Percentiles rank a stretch among this genome's conserved stretches.
Evolutionary conservation across 192 early-diverging fungal genomes (phyloP).

Genomic region (Podila clonocystis): DNA sequence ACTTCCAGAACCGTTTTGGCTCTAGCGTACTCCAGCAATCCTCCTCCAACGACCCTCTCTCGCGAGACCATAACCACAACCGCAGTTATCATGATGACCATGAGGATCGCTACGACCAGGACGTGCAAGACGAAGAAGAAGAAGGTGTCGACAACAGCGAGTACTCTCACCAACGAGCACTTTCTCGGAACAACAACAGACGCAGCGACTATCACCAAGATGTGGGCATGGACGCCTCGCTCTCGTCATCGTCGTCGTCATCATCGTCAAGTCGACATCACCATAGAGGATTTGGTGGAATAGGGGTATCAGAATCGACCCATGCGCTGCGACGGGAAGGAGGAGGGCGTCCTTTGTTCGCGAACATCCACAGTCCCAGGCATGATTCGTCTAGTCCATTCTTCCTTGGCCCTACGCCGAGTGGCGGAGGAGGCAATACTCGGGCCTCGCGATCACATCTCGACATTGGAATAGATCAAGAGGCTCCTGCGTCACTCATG

Average conservation of each 20-base stretch:
- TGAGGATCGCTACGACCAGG: constrained; percentile 3
- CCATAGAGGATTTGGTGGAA: neutral
- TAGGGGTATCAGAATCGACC: neutral
- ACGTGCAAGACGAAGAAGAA: neutral
- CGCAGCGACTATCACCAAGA: too few species aligned
- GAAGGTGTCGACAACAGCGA: neutral
- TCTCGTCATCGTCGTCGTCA: neutral
- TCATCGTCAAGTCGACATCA: neutral
- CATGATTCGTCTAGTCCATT: neutral
- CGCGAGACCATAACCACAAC: neutral
- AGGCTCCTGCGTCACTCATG: constrained; percentile 71
- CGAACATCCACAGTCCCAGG: neutral
- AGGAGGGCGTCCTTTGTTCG: neutral
- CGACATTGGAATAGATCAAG: constrained; percentile 56
- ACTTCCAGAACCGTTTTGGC: constrained; percentile 41
- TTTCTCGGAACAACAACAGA: neutral
- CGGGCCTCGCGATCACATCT: constrained; percentile 2
- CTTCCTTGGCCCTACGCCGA: neutral
- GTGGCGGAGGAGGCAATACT: neutral
- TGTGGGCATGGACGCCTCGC: neutral
- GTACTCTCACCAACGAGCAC: neutral
- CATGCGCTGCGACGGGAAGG: neutral
- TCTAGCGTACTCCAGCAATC: constrained; percentile 21
- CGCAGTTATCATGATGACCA: neutral
- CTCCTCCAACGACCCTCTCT: neutral